A percentile compares a stretch with the other conserved stretches of the same genome.
phyloP scores from a whole-genome alignment of 805 yeast species.

The Wickerhamiella nectarea region DNA sequence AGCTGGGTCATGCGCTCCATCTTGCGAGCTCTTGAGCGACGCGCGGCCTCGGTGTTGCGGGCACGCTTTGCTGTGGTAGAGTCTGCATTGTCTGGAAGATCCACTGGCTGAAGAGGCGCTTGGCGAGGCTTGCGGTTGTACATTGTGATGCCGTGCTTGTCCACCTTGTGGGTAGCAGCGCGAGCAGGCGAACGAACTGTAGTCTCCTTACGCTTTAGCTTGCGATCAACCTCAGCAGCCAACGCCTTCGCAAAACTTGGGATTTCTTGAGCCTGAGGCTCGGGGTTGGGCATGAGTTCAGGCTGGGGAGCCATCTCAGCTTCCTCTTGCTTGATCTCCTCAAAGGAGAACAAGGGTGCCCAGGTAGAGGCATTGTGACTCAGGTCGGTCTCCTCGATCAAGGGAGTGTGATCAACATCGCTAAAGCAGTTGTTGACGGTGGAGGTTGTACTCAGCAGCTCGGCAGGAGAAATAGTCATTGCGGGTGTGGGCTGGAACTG shows the following conservation, averaged over 20 bases:
- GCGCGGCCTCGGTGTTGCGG: conserved; percentile 87
- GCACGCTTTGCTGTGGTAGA: conserved; percentile 57
- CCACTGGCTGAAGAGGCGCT: conserved; percentile 58
- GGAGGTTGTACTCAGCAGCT: conserved; percentile 12
- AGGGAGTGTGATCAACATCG: conserved; percentile 20
- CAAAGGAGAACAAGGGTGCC: conserved; percentile 25
- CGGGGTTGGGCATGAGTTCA: not conserved
- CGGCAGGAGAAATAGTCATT: conserved; percentile 18
- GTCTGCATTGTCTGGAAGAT: conserved; percentile 30
- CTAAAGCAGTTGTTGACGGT: conserved; percentile 14
- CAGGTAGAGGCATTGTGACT: conserved; percentile 20
- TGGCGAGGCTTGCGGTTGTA: conserved; percentile 68
- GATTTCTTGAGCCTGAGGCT: not conserved
- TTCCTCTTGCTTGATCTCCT: conserved; percentile 13
- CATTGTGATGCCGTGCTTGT: conserved; percentile 60
- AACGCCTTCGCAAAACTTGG: conserved; percentile 11
- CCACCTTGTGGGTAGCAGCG: conserved; percentile 25
- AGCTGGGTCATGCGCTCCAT: conserved; percentile 80
- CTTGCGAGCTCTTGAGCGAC: conserved; percentile 89
- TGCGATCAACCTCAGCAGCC: conserved; percentile 10
- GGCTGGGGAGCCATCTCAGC: not conserved
- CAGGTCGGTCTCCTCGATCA: conserved; percentile 22
- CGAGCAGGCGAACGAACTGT: not conserved
- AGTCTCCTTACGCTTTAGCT: conserved; percentile 8
- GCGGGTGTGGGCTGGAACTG: conserved; percentile 9